phyloP scores from a whole-genome alignment of 768 basidiomycete genomes.

The Termitomyces sp. region DNA sequence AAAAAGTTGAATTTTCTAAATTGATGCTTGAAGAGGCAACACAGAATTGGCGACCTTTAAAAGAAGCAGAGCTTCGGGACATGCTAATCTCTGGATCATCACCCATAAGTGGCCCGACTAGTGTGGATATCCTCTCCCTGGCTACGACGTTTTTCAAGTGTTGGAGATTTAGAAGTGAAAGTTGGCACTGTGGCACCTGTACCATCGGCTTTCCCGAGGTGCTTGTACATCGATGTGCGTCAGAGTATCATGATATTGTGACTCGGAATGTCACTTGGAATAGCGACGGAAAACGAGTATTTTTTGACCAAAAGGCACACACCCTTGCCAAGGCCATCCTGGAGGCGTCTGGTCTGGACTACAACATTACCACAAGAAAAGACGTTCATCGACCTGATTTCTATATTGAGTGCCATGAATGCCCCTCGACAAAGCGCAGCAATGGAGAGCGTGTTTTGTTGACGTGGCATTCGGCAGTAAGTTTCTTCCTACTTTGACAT shows the following conservation, averaged over 20 bases:
- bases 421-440: neutral
- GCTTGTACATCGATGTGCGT: neutral
- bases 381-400: neutral
- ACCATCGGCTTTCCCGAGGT: neutral
- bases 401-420: slow-evolving; percentile 4
- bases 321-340: slow-evolving; percentile 1
- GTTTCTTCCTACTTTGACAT: neutral
- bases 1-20: neutral
- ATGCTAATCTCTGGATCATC: neutral
- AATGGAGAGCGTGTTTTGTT: neutral
- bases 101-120: neutral
- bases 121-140: neutral
- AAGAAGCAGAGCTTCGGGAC: neutral
- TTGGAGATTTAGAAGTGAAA: neutral
- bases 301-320: neutral
- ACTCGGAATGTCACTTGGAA: too few relatives aligned
- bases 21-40: neutral
- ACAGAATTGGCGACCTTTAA: neutral
- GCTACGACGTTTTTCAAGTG: neutral
- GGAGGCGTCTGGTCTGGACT: slow-evolving; percentile 5
- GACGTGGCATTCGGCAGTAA: slow-evolving; percentile 3
- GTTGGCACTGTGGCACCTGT: neutral
- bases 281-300: neutral
- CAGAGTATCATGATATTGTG: too few relatives aligned
- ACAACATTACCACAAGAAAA: neutral